Base-by-base conservation (phyloP, 1,284 basidiomycete genomes). In the Rhodotorula sp. region DNA sequence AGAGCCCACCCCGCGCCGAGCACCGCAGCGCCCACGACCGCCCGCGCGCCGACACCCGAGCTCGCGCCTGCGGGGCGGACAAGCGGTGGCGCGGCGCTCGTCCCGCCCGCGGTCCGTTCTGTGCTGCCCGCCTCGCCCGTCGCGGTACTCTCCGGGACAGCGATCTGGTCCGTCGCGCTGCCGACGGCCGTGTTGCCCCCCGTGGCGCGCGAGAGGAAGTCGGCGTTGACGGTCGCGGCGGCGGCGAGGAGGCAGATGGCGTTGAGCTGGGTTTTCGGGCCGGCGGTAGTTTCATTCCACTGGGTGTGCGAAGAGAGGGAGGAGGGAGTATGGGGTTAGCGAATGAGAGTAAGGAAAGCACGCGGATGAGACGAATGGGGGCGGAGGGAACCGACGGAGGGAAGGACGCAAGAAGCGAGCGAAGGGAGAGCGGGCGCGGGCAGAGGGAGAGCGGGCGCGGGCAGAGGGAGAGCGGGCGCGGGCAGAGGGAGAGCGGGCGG, bases 201-300 rank as follows among this genome's bases (percentile, higher is more conserved):
- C 8, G 15, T 17, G 32, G 41, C 53, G 17, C 48, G 5, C 36
- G 56, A 36, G 55, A 68, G 58, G 57, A 60, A 71, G 44, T 71
- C 72, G 17, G 69, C 55, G 48, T 73, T 73, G 55, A 73, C 46
- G 17, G 53, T 58, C 1, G 72, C 72, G 1, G 72, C 72, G 46
- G 72, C 72, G 39, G 72, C 37, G 39, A 73, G 54, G 37, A 69
- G 46, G 55, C 69, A 67, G 37, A 73, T 41, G 19, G 66, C 44
- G 63, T 67, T 73, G 61, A 69, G 66, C 29, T 73, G 72, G 21
- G 72, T 73, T 41, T 73, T 73, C 2, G 72, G 72, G 25, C 72
- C 72, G 15, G 72, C 72, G 27, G 72, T 73, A 1, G 72, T 73
- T 27, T 68, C 63, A 63, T 73, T 73, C 72, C 72, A 73, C 71